Evolutionary conservation across 2,329 filamentous ascomycete species (phyloP).

Genomic region (Hortaea werneckii): DNA sequence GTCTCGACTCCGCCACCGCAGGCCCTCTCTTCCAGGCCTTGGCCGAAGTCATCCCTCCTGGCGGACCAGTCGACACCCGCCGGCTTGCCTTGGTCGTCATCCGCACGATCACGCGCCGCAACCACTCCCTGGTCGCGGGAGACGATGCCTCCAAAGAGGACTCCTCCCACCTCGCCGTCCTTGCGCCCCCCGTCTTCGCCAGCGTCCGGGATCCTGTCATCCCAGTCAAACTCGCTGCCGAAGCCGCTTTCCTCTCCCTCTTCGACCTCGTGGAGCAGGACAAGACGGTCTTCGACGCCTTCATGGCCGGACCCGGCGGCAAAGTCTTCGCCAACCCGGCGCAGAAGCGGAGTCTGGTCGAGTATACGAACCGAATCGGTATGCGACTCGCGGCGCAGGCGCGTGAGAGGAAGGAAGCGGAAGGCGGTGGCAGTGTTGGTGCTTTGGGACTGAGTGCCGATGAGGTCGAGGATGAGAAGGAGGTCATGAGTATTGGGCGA

Average conservation of each 20-base stretch:
- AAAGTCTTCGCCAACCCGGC: constrained; percentile 57
- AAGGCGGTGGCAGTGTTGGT: constrained; percentile 62
- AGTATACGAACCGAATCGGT: constrained; percentile 94
- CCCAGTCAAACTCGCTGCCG: constrained; percentile 87
- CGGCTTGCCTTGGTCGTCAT: constrained; percentile 78
- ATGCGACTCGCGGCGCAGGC: constrained; percentile 76
- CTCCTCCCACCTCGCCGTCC: constrained; percentile 60
- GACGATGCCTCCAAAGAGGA: no score
- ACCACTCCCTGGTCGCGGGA: constrained; percentile 63
- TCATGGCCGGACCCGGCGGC: constrained; percentile 56
- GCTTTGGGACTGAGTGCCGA: constrained; percentile 80
- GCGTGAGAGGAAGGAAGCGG: constrained; percentile 79
- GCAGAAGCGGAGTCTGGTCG: constrained; percentile 80
- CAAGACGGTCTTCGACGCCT: constrained; percentile 78
- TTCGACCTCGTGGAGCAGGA: constrained; percentile 88
- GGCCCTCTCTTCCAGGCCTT: constrained; percentile 75
- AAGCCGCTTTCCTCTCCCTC: constrained; percentile 84
- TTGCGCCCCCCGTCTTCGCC: constrained; percentile 79
- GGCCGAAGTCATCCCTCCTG: constrained; percentile 64
- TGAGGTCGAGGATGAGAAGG: constrained; percentile 86
- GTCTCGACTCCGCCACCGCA: constrained; percentile 62
- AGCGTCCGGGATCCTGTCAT: constrained; percentile 86
- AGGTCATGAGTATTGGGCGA: constrained; percentile 91
- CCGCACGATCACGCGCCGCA: constrained; percentile 69
- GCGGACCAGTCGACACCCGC: constrained; percentile 69